A percentile compares a stretch with the other conserved stretches of the same genome.
Evolutionary conservation across 257 asterid species (phyloP).

Genomic region (Forsythia viridissima): DNA sequence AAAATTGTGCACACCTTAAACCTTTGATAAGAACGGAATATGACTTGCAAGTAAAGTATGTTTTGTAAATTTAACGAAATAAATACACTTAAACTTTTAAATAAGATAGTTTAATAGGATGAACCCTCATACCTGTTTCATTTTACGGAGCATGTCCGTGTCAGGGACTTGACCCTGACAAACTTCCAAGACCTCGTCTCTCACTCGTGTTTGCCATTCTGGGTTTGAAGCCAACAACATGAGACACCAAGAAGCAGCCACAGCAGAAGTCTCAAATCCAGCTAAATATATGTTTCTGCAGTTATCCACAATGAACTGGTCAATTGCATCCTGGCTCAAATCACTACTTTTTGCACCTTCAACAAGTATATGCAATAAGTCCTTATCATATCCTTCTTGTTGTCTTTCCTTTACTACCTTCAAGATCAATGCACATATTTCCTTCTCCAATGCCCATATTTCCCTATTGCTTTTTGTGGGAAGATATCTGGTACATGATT

Average conservation of each 20-base stretch:
- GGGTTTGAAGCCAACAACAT: slow-evolving; percentile 54
- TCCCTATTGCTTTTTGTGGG: slow-evolving; percentile 51
- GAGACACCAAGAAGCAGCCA: slow-evolving; percentile 51
- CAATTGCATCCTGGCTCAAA: slow-evolving; percentile 17
- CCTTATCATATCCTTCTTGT: slow-evolving; percentile 37
- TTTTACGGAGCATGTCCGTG: slow-evolving; percentile 41
- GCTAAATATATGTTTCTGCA: slow-evolving; percentile 54
- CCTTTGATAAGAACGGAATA: no score
- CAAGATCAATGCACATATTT: slow-evolving; percentile 40
- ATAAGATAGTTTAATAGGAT: no score
- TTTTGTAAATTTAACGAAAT: no score
- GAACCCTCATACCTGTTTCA: slow-evolving; percentile 39
- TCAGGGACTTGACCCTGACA: slow-evolving; percentile 40
- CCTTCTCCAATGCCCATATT: slow-evolving; percentile 51
- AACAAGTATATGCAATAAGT: slow-evolving; percentile 40
- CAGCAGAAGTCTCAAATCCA: slow-evolving; percentile 49
- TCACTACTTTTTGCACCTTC: slow-evolving; percentile 36
- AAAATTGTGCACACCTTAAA: no score
- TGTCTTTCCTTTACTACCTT: slow-evolving; percentile 39
- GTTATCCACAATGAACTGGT: slow-evolving; percentile 50
- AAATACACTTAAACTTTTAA: no score
- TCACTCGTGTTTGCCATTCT: slow-evolving; percentile 40
- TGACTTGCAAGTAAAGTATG: no score
- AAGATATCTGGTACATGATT: slow-evolving; percentile 34
- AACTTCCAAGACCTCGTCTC: slow-evolving; percentile 37